phyloP scores from a whole-genome alignment of 257 asterid genomes.

The Datura wrightii region DNA sequence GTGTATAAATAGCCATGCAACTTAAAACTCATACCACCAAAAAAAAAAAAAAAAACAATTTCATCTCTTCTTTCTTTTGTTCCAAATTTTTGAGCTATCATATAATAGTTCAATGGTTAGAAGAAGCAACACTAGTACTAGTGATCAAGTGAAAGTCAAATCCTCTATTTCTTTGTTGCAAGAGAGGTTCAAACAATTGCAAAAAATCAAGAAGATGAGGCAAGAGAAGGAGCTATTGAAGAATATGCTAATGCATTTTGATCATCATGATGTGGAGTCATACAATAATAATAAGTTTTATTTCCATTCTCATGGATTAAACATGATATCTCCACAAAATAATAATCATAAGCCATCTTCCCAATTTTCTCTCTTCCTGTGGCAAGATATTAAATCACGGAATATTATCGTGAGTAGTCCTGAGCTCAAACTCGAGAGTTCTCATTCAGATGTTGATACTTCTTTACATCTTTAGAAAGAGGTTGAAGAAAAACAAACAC shows the following conservation, averaged over 20 bases:
- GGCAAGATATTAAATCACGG: slow-evolving; percentile 28
- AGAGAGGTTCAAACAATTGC: slow-evolving; percentile 47
- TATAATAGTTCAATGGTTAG: not conserved
- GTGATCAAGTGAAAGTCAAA: slow-evolving; percentile 27
- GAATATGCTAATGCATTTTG: not conserved
- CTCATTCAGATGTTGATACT: slow-evolving; percentile 45
- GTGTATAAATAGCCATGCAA: slow-evolving; percentile 24
- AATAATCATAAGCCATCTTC: slow-evolving; percentile 27
- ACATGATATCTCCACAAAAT: not conserved
- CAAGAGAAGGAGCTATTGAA: slow-evolving; percentile 43
- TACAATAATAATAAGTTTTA: slow-evolving; percentile 9
- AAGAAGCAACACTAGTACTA: not conserved
- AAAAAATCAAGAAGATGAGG: slow-evolving; percentile 46
- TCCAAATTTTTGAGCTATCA: not conserved
- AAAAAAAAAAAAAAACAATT: not conserved
- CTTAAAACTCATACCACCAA: not conserved
- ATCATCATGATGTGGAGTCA: slow-evolving; percentile 9
- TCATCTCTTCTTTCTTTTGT: not conserved
- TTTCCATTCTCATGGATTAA: slow-evolving; percentile 17
- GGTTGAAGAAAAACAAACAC: not conserved
- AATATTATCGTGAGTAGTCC: not conserved
- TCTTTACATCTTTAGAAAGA: slow-evolving; percentile 47
- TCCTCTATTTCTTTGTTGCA: slow-evolving; percentile 48
- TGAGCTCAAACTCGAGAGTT: slow-evolving; percentile 21
- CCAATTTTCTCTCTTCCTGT: slow-evolving; percentile 37